These are phyloP conservation scores for Starmera caribaea DNA, from an alignment of 805 yeast genomes.

Conservation along the genomic window DNA sequence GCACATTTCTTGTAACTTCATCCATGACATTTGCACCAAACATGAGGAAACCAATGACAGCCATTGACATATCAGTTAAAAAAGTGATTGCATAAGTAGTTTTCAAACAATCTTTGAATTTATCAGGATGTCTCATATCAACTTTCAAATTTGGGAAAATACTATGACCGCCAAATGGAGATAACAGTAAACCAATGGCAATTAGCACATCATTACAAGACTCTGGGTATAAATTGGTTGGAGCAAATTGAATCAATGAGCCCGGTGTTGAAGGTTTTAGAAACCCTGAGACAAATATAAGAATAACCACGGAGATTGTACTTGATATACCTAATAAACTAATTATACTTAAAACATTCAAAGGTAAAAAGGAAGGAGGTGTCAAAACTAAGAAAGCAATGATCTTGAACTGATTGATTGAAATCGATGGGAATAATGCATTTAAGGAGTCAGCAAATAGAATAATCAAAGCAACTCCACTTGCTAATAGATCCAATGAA, in stretches of 20 bases:
- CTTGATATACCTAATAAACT: constrained; percentile 64
- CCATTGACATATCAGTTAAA: constrained; percentile 53
- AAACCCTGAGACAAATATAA: constrained; percentile 56
- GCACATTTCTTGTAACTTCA: constrained; percentile 68
- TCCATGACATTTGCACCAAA: constrained; percentile 64
- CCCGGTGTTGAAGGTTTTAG: constrained; percentile 60
- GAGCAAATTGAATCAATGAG: constrained; percentile 53
- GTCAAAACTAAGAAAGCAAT: constrained; percentile 62
- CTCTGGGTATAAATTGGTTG: constrained; percentile 59
- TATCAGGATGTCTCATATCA: constrained; percentile 62
- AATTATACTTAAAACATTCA: constrained; percentile 60
- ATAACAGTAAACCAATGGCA: constrained; percentile 59
- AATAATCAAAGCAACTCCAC: constrained; percentile 73
- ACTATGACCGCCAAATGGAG: constrained; percentile 83
- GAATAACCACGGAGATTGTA: constrained; percentile 52
- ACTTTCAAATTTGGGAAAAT: constrained; percentile 64
- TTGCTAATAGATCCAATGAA: constrained; percentile 69
- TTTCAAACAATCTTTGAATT: constrained; percentile 42
- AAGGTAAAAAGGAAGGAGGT: constrained; percentile 75
- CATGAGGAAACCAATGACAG: constrained; percentile 66
- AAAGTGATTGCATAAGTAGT: constrained; percentile 53
- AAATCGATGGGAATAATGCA: constrained; percentile 49
- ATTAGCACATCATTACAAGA: constrained; percentile 41
- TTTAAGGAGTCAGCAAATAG: constrained; percentile 79
- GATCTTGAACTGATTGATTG: constrained; percentile 50